These are phyloP conservation scores for Scortechinia acanthostroma DNA, from an alignment of 2,329 filamentous ascomycete species.

Conservation along the genomic window DNA sequence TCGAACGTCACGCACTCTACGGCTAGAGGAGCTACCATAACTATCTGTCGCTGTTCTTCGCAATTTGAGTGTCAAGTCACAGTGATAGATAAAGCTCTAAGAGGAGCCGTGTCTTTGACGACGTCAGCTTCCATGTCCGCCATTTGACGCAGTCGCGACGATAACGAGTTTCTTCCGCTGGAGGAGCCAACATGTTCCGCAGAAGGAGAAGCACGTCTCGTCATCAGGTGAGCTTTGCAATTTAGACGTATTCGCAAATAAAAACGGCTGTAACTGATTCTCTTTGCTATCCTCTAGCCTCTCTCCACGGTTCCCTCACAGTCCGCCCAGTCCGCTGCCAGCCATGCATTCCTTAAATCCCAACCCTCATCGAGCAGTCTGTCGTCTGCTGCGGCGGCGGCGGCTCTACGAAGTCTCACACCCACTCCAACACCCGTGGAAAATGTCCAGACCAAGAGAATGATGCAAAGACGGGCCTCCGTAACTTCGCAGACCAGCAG, in stretches of 20 bases:
- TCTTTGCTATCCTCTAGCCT: slow-evolving; percentile 18
- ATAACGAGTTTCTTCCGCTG: no score
- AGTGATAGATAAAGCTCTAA: no score
- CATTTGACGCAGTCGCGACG: no score
- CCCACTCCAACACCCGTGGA: slow-evolving; percentile 48
- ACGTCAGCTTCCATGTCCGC: no score
- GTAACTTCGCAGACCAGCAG: slow-evolving; percentile 37
- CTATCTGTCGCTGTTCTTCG: no score
- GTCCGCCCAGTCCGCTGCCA: slow-evolving; percentile 48
- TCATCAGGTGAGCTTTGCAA: no score
- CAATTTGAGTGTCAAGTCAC: no score
- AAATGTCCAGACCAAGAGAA: slow-evolving; percentile 58
- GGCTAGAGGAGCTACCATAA: no score
- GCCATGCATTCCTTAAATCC: slow-evolving; percentile 46
- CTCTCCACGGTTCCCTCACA: slow-evolving; percentile 36
- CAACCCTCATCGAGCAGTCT: slow-evolving; percentile 42
- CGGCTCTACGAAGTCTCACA: slow-evolving; percentile 51
- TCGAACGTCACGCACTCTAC: no score
- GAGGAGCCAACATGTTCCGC: not conserved
- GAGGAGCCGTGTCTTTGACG: no score
- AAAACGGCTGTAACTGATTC: not conserved
- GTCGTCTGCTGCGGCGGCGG: slow-evolving; percentile 53
- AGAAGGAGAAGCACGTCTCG: not conserved
- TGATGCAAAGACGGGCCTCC: slow-evolving; percentile 45
- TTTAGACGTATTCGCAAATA: no score